phyloP scores from a whole-genome alignment of 306 rosid genomes.

The Canavalia gladiata region DNA sequence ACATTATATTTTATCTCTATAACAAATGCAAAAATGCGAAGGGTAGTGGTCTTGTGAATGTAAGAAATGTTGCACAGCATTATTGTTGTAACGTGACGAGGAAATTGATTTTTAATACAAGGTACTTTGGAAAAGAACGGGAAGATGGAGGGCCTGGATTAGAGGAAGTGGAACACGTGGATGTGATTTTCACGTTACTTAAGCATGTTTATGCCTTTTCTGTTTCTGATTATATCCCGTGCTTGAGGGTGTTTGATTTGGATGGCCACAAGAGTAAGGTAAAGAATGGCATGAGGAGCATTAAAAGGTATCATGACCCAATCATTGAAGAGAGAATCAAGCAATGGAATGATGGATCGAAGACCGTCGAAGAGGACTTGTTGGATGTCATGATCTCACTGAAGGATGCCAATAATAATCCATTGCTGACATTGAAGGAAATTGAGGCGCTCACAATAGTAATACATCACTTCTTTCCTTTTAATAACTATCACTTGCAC shows the following conservation, averaged over 20 bases:
- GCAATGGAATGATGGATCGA: neutral
- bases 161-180: constrained; percentile 49
- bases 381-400: constrained; percentile 53
- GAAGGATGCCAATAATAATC: constrained; percentile 29
- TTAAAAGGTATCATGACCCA: neutral
- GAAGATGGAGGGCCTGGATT: constrained; percentile 36
- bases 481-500: neutral
- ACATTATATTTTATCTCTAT: constrained; percentile 41
- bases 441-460: constrained; percentile 50
- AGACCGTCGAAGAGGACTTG: constrained; percentile 1
- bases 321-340: constrained; percentile 9
- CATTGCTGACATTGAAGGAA: constrained; percentile 43
- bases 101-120: constrained; percentile 43
- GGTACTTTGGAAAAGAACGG: neutral
- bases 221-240: constrained; percentile 46
- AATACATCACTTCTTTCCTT: constrained; percentile 8
- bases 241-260: neutral
- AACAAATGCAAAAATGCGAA: neutral
- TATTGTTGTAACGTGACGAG: constrained; percentile 47
- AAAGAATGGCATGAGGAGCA: neutral
- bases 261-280: constrained; percentile 11
- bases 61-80: constrained; percentile 42
- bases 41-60: constrained; percentile 4
- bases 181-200: neutral
- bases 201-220: constrained; percentile 44